These are phyloP conservation scores for Heimioporus sp. DNA, from an alignment of 768 basidiomycete genomes.

Conservation along the genomic window DNA sequence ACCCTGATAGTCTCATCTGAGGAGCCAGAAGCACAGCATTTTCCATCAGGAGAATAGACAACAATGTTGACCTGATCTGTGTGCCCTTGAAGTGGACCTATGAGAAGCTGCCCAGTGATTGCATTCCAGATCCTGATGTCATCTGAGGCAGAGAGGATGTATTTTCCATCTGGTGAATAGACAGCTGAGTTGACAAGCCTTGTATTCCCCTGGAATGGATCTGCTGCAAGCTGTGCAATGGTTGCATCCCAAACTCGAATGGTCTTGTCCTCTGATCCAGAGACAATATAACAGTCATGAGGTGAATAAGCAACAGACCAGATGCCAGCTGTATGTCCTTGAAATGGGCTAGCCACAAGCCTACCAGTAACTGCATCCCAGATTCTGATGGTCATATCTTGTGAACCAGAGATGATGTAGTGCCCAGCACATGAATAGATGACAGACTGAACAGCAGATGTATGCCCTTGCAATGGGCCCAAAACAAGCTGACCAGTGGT, in stretches of 20 bases:
- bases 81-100: conserved; percentile 21
- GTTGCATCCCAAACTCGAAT: conserved; percentile 23
- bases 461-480: conserved; percentile 4
- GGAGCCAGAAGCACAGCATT: conserved; percentile 15
- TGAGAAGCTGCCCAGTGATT: conserved; percentile 13
- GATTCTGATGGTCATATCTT: conserved; percentile 2
- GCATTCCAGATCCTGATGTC: conserved; percentile 26
- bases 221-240: conserved; percentile 13
- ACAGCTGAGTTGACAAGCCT: conserved; percentile 15
- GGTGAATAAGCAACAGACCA: conserved; percentile 24
- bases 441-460: background rate
- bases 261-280: conserved; percentile 20
- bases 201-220: conserved; percentile 18
- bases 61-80: conserved; percentile 7
- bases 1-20: conserved; percentile 14
- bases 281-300: conserved; percentile 22
- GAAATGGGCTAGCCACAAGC: background rate
- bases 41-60: conserved; percentile 20
- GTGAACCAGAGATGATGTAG: conserved; percentile 3
- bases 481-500: background rate
- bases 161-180: conserved; percentile 20
- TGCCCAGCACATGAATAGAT: conserved; percentile 19
- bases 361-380: conserved; percentile 16
- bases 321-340: conserved; percentile 6
- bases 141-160: conserved; percentile 23